These are phyloP conservation scores for Fusarium torreyae DNA, from an alignment of 2,329 filamentous ascomycete genomes.

Conservation along the genomic window DNA sequence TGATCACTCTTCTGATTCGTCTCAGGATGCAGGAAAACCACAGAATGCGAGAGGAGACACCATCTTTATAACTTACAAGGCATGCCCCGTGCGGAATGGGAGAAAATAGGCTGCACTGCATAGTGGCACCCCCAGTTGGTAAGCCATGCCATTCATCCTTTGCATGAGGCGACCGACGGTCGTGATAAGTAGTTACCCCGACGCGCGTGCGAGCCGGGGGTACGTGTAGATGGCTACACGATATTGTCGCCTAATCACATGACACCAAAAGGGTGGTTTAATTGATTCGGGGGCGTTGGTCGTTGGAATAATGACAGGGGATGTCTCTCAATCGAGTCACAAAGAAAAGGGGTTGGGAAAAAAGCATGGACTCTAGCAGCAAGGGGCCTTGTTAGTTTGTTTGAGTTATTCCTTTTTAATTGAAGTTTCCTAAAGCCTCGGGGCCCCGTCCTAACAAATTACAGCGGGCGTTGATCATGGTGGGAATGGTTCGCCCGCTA, in stretches of 20 bases:
- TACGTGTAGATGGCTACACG: slow-evolving; percentile 32
- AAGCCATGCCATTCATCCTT: slow-evolving; percentile 23
- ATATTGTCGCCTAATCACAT: slow-evolving; percentile 40
- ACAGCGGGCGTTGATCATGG: slow-evolving; percentile 4
- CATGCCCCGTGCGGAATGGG: slow-evolving; percentile 44
- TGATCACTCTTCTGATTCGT: slow-evolving; percentile 41
- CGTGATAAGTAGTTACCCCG: slow-evolving; percentile 43
- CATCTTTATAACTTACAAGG: slow-evolving; percentile 50
- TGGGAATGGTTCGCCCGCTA: slow-evolving; percentile 16
- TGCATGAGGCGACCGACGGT: slow-evolving; percentile 43
- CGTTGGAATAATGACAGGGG: slow-evolving; percentile 24
- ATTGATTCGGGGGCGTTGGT: slow-evolving; percentile 22
- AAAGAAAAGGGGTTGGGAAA: slow-evolving; percentile 33
- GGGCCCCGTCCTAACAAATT: slow-evolving; percentile 24
- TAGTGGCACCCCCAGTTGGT: slow-evolving; percentile 40
- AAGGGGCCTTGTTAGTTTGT: slow-evolving; percentile 35
- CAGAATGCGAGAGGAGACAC: slow-evolving; percentile 21
- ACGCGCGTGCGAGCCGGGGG: slow-evolving; percentile 31
- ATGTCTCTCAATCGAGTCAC: slow-evolving; percentile 25
- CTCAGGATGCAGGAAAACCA: slow-evolving; percentile 18
- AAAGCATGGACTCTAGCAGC: slow-evolving; percentile 13
- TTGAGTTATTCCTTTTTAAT: slow-evolving; percentile 13
- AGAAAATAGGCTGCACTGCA: slow-evolving; percentile 40
- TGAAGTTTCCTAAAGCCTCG: slow-evolving; percentile 24
- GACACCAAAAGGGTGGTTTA: slow-evolving; percentile 17